Base-by-base conservation (phyloP, 805 yeast genomes). In the Gaillardinia entomophila region DNA sequence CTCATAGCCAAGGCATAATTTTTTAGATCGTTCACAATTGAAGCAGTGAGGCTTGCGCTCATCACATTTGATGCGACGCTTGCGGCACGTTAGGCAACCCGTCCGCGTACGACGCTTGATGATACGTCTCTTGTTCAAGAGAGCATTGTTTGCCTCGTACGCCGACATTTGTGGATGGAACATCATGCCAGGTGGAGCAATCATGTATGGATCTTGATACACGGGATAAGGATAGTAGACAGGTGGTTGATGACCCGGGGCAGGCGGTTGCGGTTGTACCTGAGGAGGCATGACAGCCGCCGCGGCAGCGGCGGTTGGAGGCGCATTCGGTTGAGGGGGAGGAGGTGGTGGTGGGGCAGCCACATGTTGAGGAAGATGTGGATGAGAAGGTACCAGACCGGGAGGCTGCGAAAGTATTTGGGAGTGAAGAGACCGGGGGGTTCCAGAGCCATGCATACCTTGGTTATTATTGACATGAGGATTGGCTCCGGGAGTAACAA, bases 51-150 rank as follows among this genome's bases (percentile, higher is more conserved):
- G 87, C 45, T 77, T 80, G 30, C 79, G 55, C 58, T 82, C 89
- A 54, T 82, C 89, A 55, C 89, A 82, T 57, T 81, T 81, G 47
- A 81, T 78, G 28, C 88, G 62, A 40, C 88, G 59, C 48, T 76
- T 72, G 22, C 88, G 66, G 51, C 89, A 82, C 1, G 89, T 82
- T 35, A 79, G 55, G 51, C 89, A 82, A 2, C 90, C 90, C 0
- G 88, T 80, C 46, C 83, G 64, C 2, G 88, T 82, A 32, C 89
- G 62, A 28, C 80, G 61, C 46, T 77, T 71, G 38, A 75, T 66
- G 39, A 68, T 64, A 30, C 74, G 52, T 31, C 71, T 49, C 37
- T 62, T 62, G 43, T 54, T 51, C 30, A 59, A 24, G 33, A 54
- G 41, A 16, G 62, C 60, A 27, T 57, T 53, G 35, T 56, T 57